Conservation (phyloP, 352 stramenopile species). For the Phytophthora pistaciae region DNA sequence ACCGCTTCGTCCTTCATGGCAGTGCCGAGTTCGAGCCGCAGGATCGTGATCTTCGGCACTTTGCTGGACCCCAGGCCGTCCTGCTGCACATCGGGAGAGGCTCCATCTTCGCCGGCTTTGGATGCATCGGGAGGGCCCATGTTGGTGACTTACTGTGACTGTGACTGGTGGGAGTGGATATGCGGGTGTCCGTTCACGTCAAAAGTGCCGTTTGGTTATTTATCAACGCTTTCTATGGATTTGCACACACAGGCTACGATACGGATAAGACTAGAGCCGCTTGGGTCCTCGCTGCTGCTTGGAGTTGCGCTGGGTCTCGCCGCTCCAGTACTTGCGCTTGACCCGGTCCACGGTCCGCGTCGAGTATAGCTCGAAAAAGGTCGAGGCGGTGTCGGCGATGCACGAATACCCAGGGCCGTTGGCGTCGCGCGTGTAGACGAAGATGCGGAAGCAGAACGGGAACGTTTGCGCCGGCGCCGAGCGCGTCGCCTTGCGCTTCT, state of each 20-base stretch:
- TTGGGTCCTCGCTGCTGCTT: conserved; percentile 25
- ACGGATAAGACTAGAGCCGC: conserved; percentile 21
- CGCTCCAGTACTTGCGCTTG: conserved; percentile 76
- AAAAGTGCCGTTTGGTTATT: conserved; percentile 15
- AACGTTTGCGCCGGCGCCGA: conserved; percentile 86
- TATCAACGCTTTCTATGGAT: conserved; percentile 32
- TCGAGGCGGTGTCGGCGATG: conserved; percentile 65
- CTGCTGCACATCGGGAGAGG: conserved; percentile 16
- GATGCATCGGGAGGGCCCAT: conserved; percentile 65
- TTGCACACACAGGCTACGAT: background rate
- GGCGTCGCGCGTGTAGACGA: conserved; percentile 59
- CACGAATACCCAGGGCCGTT: conserved; percentile 50
- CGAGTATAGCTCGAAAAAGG: conserved; percentile 88
- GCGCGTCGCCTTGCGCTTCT: conserved; percentile 89
- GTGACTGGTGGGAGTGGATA: conserved; percentile 16
- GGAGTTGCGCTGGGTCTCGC: conserved; percentile 12
- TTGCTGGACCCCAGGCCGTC: conserved; percentile 31
- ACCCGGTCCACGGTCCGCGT: conserved; percentile 87
- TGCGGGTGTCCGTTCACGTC: conserved; percentile 31
- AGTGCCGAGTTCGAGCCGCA: conserved; percentile 73
- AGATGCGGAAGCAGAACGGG: conserved; percentile 88
- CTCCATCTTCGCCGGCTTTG: conserved; percentile 40
- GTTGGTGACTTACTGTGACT: background rate
- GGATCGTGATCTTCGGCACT: conserved; percentile 69
- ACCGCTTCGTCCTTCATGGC: conserved; percentile 82